Conservation (phyloP, 805 yeast genomes). For the Starmera amethionina region DNA sequence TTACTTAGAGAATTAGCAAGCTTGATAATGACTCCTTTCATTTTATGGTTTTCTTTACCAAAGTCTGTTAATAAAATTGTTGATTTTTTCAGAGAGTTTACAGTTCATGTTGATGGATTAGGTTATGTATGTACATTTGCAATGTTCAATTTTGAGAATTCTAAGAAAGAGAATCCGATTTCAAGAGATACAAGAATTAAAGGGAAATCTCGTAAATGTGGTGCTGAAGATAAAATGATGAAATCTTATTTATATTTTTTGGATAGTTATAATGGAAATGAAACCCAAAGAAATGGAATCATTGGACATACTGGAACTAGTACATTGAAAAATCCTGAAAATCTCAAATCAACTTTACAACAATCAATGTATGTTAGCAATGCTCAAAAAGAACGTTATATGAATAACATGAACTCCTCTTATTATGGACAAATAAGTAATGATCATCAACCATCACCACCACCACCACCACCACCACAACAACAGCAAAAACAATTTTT, state of each 20-base stretch:
- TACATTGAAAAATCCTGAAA: neutral
- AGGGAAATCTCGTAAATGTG: slow-evolving; percentile 26
- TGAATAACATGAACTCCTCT: neutral
- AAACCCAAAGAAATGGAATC: slow-evolving; percentile 19
- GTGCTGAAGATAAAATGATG: slow-evolving; percentile 72
- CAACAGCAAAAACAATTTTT: no score
- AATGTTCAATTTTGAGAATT: slow-evolving; percentile 72
- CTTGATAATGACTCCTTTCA: slow-evolving; percentile 75
- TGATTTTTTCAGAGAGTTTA: slow-evolving; percentile 84
- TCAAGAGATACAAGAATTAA: slow-evolving; percentile 21
- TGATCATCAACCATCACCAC: neutral
- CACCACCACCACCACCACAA: no score
- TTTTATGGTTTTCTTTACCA: slow-evolving; percentile 80
- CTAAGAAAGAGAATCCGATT: slow-evolving; percentile 18
- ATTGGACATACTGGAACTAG: neutral
- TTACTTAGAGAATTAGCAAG: slow-evolving; percentile 74
- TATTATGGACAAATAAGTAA: neutral
- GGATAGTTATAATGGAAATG: slow-evolving; percentile 63
- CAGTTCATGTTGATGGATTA: slow-evolving; percentile 86
- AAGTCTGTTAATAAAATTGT: slow-evolving; percentile 63
- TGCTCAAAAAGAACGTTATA: neutral
- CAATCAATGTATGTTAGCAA: slow-evolving; percentile 3
- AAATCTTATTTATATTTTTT: slow-evolving; percentile 81
- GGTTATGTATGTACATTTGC: slow-evolving; percentile 95
- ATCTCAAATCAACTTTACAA: neutral